Evolutionary conservation across 805 yeast genomes (phyloP).

Genomic region (Candida vartiovaarae): DNA sequence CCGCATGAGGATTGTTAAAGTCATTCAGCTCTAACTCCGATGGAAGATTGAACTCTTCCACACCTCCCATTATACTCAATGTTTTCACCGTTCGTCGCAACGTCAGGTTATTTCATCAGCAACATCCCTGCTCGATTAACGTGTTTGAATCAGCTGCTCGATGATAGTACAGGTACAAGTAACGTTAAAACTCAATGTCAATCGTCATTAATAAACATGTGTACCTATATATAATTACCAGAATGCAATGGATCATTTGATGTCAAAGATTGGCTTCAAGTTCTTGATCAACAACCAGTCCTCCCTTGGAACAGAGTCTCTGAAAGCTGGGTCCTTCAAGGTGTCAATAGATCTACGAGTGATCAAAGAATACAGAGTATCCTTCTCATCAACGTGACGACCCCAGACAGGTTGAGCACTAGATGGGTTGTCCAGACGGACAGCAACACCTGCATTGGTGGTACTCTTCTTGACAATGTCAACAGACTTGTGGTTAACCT

Average conservation of each 20-base stretch:
- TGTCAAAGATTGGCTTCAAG: constrained; percentile 83
- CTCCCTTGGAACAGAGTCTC: constrained; percentile 87
- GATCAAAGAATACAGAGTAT: constrained; percentile 82
- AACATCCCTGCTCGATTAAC: too few relatives aligned
- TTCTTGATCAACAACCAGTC: constrained; percentile 92
- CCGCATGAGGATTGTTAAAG: too few relatives aligned
- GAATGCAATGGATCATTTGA: constrained; percentile 30
- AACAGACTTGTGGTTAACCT: constrained; percentile 86
- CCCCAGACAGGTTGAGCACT: constrained; percentile 97
- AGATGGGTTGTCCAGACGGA: constrained; percentile 91
- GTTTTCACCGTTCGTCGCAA: too few relatives aligned
- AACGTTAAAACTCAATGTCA: not conserved
- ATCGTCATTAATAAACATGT: not conserved
- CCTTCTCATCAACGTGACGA: constrained; percentile 94
- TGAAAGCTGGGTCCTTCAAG: constrained; percentile 96
- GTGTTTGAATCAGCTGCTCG: not conserved
- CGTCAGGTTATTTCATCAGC: too few relatives aligned
- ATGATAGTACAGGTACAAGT: not conserved
- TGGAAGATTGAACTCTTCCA: too few relatives aligned
- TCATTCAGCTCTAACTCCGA: too few relatives aligned
- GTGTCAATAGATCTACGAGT: constrained; percentile 89
- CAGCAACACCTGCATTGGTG: constrained; percentile 97
- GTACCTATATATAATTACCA: not conserved
- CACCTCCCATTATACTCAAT: too few relatives aligned
- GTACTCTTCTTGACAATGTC: constrained; percentile 86